Base-by-base conservation (phyloP, 129 eudicot genomes). In the Pseudognaphalium luteoalbum region DNA sequence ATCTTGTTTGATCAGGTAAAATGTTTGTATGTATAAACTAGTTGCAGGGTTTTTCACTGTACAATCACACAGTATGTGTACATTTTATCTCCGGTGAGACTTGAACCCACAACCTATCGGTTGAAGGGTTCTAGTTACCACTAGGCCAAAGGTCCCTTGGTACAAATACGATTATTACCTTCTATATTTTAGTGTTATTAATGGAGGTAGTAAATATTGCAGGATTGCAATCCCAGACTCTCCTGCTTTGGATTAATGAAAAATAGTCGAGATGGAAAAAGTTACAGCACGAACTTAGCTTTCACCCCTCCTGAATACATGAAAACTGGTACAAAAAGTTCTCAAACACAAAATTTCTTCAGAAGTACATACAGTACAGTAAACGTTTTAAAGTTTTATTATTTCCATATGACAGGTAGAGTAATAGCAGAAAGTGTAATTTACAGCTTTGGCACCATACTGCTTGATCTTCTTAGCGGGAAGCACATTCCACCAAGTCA, bases 401-500 rank as follows among this genome's bases (percentile, higher is more conserved):
- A 17, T 60, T 25, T 5, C 76, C 78, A 44, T 71, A 72, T 80
- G 51, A 71, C 85, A 93, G 98, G 98, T 81, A 88, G 98, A 79
- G 96, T 93, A 76, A 89, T 96, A 6, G 89, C 87, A 56, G 98
- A 93, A 82, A 93, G 98, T 81, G 94, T 93, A 32, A 81, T 93
- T 66, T 93, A 88, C 84, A 93, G 98, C 82, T 93, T 93, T 12
- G 98, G 98, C 57, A 93, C 98, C 73, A 81, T 93, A 77, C 76
- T 93, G 81, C 89, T 93, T 9, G 98, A 93, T 90, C 98, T 93
- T 83, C 79, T 93, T 63, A 92, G 96, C 16, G 98, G 98, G 84
- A 92, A 92, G 54, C 98, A 92, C 81, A 92, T 92, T 75, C 98
- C 98, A 10, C 98, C 98, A 3, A 93, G 98, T 81, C 98, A 93